phyloP scores from a whole-genome alignment of 2,329 filamentous ascomycete species.

The Pyrenochaeta sp. region DNA sequence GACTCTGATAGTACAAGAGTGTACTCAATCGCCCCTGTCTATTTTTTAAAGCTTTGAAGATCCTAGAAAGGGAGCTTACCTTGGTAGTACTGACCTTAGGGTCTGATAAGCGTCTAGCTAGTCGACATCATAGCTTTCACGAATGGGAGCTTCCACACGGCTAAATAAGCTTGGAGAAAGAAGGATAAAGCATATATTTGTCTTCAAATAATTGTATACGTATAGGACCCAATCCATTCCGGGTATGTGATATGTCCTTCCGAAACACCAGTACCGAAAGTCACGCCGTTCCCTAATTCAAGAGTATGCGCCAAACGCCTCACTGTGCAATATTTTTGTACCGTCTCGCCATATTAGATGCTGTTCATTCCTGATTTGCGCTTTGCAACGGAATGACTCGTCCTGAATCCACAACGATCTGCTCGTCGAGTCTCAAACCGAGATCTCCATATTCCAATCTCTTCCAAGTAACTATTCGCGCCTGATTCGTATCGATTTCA shows the following conservation, averaged over 20 bases:
- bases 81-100: background rate
- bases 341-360: background rate
- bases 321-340: background rate
- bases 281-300: background rate
- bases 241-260: background rate
- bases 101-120: background rate
- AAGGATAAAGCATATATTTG: background rate
- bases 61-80: background rate
- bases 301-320: slow-evolving; percentile 4
- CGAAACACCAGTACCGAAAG: background rate
- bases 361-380: slow-evolving; percentile 9
- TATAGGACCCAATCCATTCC: background rate
- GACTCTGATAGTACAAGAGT: background rate
- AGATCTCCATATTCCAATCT: slow-evolving; percentile 74
- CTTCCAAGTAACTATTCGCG: slow-evolving; percentile 91
- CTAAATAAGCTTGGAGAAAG: background rate
- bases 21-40: background rate
- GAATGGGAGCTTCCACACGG: background rate
- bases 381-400: slow-evolving; percentile 48
- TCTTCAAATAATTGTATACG: background rate
- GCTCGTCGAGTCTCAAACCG: slow-evolving; percentile 63
- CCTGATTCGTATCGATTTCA: slow-evolving; percentile 91
- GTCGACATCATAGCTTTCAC: background rate
- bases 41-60: background rate
- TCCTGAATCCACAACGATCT: slow-evolving; percentile 68